Evolutionary conservation across 441 rosid genomes (phyloP).

Genomic region (Bocquillonia castaneifolia): DNA sequence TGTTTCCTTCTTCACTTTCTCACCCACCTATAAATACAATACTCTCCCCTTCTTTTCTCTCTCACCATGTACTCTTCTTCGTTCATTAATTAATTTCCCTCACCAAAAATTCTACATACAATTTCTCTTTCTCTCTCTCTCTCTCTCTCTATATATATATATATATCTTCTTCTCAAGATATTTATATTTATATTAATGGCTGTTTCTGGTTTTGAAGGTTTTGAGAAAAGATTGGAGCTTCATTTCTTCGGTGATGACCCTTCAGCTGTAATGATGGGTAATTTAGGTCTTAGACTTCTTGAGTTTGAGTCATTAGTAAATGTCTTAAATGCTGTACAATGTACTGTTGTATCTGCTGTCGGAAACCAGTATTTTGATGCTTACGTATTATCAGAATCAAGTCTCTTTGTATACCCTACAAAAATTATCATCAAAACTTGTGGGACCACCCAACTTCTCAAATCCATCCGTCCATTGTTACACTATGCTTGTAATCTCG

Average conservation of each 20-base stretch:
- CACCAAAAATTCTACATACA: too few relatives aligned
- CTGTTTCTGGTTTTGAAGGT: slow-evolving; percentile 90
- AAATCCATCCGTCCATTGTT: slow-evolving; percentile 80
- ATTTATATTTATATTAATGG: slow-evolving; percentile 34
- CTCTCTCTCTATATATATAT: too few relatives aligned
- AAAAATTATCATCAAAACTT: slow-evolving; percentile 90
- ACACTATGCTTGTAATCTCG: slow-evolving; percentile 48
- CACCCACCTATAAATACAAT: slow-evolving; percentile 40
- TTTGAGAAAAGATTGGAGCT: slow-evolving; percentile 95
- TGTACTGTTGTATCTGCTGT: slow-evolving; percentile 91
- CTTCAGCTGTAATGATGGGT: slow-evolving; percentile 16
- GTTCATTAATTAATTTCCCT: too few relatives aligned
- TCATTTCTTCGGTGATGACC: slow-evolving; percentile 56
- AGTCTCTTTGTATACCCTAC: slow-evolving; percentile 90
- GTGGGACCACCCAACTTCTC: slow-evolving; percentile 94
- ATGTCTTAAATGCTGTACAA: slow-evolving; percentile 64
- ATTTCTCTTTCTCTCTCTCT: background rate
- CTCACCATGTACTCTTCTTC: too few relatives aligned
- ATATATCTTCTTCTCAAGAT: background rate
- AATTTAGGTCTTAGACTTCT: slow-evolving; percentile 70
- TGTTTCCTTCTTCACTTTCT: too few relatives aligned
- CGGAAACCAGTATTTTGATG: slow-evolving; percentile 69
- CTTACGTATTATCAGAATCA: slow-evolving; percentile 92
- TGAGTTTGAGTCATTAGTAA: slow-evolving; percentile 60
- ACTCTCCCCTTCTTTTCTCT: slow-evolving; percentile 38